A percentile compares a stretch with the other conserved stretches of the same genome.
Conservation (phyloP, 2,329 filamentous ascomycete species). For the Graphiopsis chlorocephala region DNA sequence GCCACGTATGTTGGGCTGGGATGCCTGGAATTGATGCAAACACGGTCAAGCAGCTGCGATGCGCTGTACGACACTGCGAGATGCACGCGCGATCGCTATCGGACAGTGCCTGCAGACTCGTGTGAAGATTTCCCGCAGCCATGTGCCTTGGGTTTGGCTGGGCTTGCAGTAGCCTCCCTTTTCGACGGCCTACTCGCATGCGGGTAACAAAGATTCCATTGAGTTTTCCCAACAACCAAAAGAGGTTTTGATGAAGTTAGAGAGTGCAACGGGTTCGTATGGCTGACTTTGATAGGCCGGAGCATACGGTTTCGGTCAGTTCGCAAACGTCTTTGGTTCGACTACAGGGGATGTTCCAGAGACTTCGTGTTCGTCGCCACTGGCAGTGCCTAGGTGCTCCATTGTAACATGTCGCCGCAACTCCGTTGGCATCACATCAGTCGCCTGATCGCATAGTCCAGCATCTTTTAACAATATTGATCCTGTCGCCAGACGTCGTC, state of each 20-base stretch:
- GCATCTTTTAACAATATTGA: not conserved
- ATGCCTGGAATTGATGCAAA: not conserved
- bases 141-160: not conserved
- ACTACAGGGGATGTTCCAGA: not conserved
- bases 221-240: not conserved
- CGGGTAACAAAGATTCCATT: not conserved
- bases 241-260: not conserved
- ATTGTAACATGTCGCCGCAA: not conserved
- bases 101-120: not conserved
- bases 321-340: not conserved
- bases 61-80: not conserved
- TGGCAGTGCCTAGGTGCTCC: not conserved
- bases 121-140: slow-evolving; percentile 1
- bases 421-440: not conserved
- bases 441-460: not conserved
- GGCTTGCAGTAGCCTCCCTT: not conserved
- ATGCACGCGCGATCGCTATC: not conserved
- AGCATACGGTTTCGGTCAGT: not conserved
- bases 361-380: not conserved
- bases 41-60: not conserved
- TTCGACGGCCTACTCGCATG: not conserved
- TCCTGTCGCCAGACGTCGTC: not conserved
- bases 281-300: not conserved
- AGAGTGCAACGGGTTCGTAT: not conserved
- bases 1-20: slow-evolving; percentile 8